A percentile compares a stretch with the other conserved stretches of the same genome.
Conservation (phyloP, 768 basidiomycete species). For the Scleroderma citrinum region DNA sequence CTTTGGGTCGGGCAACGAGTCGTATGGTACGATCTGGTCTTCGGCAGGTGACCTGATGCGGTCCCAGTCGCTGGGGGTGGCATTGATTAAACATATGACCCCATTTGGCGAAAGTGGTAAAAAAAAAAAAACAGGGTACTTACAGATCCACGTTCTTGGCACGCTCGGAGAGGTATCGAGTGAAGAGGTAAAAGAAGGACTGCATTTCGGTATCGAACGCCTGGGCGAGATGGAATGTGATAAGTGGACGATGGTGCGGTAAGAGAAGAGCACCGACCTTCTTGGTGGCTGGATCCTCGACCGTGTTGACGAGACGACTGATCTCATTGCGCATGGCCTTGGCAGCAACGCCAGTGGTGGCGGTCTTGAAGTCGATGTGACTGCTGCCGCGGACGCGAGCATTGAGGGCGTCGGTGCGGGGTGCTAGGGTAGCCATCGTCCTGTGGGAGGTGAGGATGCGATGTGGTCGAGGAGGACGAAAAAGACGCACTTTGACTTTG, state of each 20-base stretch:
- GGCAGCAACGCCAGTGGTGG: constrained; percentile 86
- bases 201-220: constrained; percentile 80
- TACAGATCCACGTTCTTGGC: constrained; percentile 67
- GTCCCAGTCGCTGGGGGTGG: constrained; percentile 30
- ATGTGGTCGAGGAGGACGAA: constrained; percentile 4
- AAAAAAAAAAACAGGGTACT: too few species aligned
- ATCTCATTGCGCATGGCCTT: constrained; percentile 99
- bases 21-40: constrained; percentile 60
- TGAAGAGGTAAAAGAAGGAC: constrained; percentile 77
- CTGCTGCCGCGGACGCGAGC: constrained; percentile 70
- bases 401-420: constrained; percentile 61
- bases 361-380: constrained; percentile 97
- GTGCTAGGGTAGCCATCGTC: constrained; percentile 52
- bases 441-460: constrained; percentile 23
- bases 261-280: constrained; percentile 46
- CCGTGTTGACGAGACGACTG: constrained; percentile 83
- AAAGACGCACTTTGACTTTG: constrained; percentile 36
- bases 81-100: constrained; percentile 1
- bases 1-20: constrained; percentile 38
- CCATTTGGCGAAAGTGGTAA: constrained; percentile 9
- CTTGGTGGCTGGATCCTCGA: constrained; percentile 73
- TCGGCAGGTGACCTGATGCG: constrained; percentile 56
- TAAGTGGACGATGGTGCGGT: constrained; percentile 1
- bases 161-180: constrained; percentile 69
- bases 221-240: constrained; percentile 31